Base-by-base conservation (phyloP, 768 basidiomycete genomes). In the Phaeotremella fagi region DNA sequence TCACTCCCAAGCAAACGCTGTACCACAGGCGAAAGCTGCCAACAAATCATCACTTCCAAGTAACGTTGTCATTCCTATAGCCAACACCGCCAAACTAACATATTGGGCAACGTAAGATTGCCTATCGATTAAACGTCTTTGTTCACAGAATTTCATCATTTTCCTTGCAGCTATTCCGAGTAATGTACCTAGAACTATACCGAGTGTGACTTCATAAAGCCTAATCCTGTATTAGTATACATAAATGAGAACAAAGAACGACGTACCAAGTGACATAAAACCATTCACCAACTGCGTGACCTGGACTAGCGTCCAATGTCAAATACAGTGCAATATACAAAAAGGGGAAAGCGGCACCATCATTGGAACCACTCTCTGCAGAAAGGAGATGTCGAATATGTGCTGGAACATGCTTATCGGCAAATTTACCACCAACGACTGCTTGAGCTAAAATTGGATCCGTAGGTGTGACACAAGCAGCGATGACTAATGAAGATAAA, bases 341-440 rank as follows among this genome's bases (percentile, higher is more conserved):
- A 74, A 97, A 97, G 0, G 91, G 92, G 73, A 91, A 95, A 0
- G 92, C 90, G 0, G 94, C 94, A 28, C 95, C 95, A 57, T 99
- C 95, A 72, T 98, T 99, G 68, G 89, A 90, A 6, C 90, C 94
- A 51, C 83, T 85, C 76, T 97, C 94, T 4, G 88, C 89, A 0
- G 87, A 82, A 5, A 95, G 78, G 37, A 95, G 79, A 22, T 83
- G 85, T 45, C 92, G 83, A 22, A 98, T 79, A 48, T 88, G 85
- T 4, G 76, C 74, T 4, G 78, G 78, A 1, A 98, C 94, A 66
- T 97, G 94, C 71, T 97, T 95, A 73, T 97, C 88, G 2, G 95
- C 95, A 77, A 90, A 99, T 77, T 88, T 92, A 27, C 94, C 94
- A 66, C 94, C 94, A 11, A 85, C 68, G 85, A 91, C 90, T 7